Conservation (phyloP, 148 eudicot genomes). For the Cornus florida region DNA sequence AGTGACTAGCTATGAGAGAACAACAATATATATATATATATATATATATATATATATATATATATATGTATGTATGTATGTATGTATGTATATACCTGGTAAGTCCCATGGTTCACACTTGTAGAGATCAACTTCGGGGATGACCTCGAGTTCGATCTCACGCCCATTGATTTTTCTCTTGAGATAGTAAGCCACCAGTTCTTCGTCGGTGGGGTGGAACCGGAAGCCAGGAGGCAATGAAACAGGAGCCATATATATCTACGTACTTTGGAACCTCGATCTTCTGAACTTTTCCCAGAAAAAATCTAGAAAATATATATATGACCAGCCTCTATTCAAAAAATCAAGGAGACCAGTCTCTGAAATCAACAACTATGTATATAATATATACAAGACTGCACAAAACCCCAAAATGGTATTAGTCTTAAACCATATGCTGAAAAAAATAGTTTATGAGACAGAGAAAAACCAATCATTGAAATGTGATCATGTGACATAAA, state of each 20-base stretch:
- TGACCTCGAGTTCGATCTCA: slow-evolving; percentile 70
- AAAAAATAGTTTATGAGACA: no score
- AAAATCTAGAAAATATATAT: neutral
- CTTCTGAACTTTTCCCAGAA: neutral
- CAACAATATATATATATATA: neutral
- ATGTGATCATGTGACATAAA: no score
- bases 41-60: neutral
- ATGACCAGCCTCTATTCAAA: neutral
- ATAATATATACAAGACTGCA: neutral
- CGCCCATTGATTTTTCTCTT: slow-evolving; percentile 73
- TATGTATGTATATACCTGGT: slow-evolving; percentile 45
- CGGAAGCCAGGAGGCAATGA: slow-evolving; percentile 88
- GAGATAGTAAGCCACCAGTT: slow-evolving; percentile 77
- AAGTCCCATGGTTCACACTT: slow-evolving; percentile 94
- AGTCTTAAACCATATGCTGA: no score
- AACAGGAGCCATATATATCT: slow-evolving; percentile 61
- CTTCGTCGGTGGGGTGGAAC: slow-evolving; percentile 83
- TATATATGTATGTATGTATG: neutral
- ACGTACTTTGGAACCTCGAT: neutral
- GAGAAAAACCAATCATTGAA: no score
- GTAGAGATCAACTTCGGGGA: slow-evolving; percentile 90
- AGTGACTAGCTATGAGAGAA: neutral
- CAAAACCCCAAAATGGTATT: neutral
- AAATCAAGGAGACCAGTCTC: slow-evolving; percentile 9
- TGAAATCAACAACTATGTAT: neutral